Base-by-base conservation (phyloP, 129 eudicot genomes). In the Daucus carota region DNA sequence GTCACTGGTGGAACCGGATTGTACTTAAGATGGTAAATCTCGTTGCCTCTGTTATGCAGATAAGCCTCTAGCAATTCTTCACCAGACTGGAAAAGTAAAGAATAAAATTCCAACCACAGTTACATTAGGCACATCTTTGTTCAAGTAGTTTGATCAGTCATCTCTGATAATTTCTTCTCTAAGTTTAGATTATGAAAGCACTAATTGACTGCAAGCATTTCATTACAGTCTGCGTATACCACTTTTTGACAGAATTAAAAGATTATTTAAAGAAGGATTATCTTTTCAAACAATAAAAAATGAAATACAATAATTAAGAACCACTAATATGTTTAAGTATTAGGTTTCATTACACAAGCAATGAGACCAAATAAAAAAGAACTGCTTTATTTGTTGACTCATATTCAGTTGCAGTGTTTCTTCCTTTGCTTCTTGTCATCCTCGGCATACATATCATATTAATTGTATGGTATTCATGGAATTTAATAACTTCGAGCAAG, bases 1-100 rank as follows among this genome's bases (percentile, higher is more conserved):
- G 86, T 91, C 79, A 85, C 91, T 13, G 98, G 98, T 47, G 98
- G 98, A 41, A 94, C 98, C 26, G 98, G 98, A 76, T 77, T 94
- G 73, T 94, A 94, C 84, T 78, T 94, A 77, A 87, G 98, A 73
- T 94, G 98, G 98, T 94, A 87, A 60, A 82, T 57, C 67, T 54
- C 42, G 20, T 50, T 13, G 24, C 16, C 31, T 50, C 29, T 29
- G 75, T 26, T 16, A 1, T 40, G 46, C 16, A 20, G 36, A 44
- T 40, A 1, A 71, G 66, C 68, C 72, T 65, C 13, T 43, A 72
- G 24, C 34, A 38, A 72, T 44, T 76, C 57, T 67, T 72, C 44
- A 17, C 22, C 62, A 29, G 41, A 54, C 28, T 18, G 22, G 29
- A 6, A 38, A 69, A 69, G 13, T 18, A 17, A 14, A 38, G 32